Conservation (phyloP, 192 early-diverging fungal genomes). For the Coemansia umbellata region DNA sequence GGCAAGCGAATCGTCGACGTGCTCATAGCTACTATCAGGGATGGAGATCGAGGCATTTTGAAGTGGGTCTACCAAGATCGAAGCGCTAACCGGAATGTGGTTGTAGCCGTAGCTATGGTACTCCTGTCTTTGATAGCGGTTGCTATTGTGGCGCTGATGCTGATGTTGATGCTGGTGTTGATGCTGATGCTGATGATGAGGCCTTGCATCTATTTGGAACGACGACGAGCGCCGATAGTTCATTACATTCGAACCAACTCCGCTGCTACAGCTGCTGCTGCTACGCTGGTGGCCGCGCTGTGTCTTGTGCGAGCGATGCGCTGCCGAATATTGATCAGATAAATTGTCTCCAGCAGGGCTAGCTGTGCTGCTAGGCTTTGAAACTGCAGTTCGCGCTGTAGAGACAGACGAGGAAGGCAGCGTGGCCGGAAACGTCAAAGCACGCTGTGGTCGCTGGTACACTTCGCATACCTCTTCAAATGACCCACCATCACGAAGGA, state of each 20-base stretch:
- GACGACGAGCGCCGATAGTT: neutral
- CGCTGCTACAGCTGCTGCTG: neutral
- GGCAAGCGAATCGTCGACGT: neutral
- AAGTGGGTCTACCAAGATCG: neutral
- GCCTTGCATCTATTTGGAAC: neutral
- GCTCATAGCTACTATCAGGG: neutral
- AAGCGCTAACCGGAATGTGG: neutral
- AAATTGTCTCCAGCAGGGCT: neutral
- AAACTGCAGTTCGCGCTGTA: neutral
- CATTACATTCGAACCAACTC: neutral
- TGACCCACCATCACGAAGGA: slow-evolving; percentile 53
- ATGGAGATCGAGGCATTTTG: neutral
- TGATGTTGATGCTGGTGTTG: no score
- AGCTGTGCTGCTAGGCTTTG: neutral
- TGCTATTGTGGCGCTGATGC: neutral
- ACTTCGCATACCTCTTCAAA: slow-evolving; percentile 37
- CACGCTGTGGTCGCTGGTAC: slow-evolving; percentile 32
- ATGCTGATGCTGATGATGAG: neutral
- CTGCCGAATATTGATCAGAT: neutral
- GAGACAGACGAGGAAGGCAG: neutral
- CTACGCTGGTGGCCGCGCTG: neutral
- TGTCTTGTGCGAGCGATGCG: neutral
- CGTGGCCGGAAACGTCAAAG: neutral
- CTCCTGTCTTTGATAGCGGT: neutral
- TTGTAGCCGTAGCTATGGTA: neutral